A percentile compares a stretch with the other conserved stretches of the same genome.
phyloP scores from a whole-genome alignment of 306 rosid genomes.

The Ochetophila trinervis region DNA sequence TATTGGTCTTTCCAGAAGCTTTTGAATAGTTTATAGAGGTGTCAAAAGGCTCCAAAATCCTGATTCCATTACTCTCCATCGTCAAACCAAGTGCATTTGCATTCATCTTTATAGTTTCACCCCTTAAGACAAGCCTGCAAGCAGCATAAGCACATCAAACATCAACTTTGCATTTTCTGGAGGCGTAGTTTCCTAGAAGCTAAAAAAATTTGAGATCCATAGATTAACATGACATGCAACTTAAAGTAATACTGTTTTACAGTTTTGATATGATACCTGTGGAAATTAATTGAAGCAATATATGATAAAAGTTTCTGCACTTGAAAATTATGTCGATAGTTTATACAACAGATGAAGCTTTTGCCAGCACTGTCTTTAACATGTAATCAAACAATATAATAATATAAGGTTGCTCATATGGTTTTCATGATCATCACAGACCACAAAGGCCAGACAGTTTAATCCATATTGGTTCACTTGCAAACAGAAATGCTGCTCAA shows the following conservation, averaged over 20 bases:
- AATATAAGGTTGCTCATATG: too few relatives aligned
- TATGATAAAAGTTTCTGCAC: background rate
- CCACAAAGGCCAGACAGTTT: too few relatives aligned
- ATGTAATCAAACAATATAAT: too few relatives aligned
- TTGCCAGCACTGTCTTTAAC: too few relatives aligned
- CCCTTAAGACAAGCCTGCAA: constrained; percentile 77
- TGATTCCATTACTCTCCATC: constrained; percentile 92
- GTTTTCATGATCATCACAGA: too few relatives aligned
- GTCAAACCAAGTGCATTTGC: constrained; percentile 83
- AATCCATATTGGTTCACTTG: too few relatives aligned
- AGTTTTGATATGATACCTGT: background rate
- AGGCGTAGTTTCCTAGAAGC: background rate
- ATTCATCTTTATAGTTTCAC: constrained; percentile 69
- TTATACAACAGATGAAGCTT: too few relatives aligned
- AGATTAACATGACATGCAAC: background rate
- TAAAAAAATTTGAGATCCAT: background rate
- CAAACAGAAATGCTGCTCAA: too few relatives aligned
- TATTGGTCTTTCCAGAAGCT: constrained; percentile 81
- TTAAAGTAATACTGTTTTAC: background rate
- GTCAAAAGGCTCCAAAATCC: constrained; percentile 95
- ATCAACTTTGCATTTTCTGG: constrained; percentile 10
- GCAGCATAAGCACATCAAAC: constrained; percentile 28
- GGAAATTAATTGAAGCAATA: constrained; percentile 4
- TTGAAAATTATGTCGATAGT: too few relatives aligned
- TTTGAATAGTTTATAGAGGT: constrained; percentile 76